phyloP scores from a whole-genome alignment of 306 rosid genomes.

The Pachyrhizus erosus region DNA sequence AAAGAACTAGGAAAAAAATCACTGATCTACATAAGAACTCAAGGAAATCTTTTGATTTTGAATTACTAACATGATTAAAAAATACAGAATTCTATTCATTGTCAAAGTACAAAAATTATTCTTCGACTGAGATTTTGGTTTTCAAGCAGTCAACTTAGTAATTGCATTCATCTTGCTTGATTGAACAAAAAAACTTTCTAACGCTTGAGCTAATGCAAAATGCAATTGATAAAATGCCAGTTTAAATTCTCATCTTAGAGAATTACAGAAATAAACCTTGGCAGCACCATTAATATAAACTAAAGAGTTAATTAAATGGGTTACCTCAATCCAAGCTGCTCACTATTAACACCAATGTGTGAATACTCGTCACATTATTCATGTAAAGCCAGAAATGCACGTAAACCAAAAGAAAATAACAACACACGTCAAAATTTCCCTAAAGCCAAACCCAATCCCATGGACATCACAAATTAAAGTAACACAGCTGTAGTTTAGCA shows the following conservation, averaged over 20 bases:
- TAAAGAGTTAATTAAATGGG: no score
- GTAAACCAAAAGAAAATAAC: slow-evolving; percentile 7
- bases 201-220: no score
- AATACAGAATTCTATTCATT: neutral
- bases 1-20: neutral
- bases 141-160: no score
- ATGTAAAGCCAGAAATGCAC: neutral
- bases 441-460: neutral
- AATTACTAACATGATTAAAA: slow-evolving; percentile 8
- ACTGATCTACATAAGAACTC: neutral
- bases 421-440: neutral
- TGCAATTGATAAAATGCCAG: no score
- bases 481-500: neutral
- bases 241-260: no score
- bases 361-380: neutral
- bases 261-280: no score
- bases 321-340: neutral
- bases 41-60: neutral
- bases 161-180: no score
- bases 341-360: neutral
- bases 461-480: neutral
- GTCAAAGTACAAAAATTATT: slow-evolving; percentile 10
- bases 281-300: no score
- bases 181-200: no score
- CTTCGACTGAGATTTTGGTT: neutral